These are phyloP conservation scores for Jacaranda mimosifolia DNA, from an alignment of 257 asterid species.

Conservation along the genomic window DNA sequence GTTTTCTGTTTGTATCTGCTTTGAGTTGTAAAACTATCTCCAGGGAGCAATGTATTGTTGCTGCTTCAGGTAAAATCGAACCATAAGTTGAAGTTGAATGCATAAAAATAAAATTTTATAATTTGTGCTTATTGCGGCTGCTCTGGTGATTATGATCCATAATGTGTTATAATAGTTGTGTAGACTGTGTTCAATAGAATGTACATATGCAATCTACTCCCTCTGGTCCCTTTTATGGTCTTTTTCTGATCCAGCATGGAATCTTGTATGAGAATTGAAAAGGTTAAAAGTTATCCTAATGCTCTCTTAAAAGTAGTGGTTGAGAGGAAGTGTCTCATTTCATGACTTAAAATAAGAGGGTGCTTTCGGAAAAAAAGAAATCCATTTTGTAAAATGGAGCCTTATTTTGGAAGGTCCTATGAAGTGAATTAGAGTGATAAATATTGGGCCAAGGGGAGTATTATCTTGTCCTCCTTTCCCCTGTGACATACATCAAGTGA, in stretches of 20 bases:
- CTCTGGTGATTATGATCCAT: not conserved
- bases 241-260: not conserved
- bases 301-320: too few species aligned
- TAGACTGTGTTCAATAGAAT: too few species aligned
- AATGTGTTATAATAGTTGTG: not conserved
- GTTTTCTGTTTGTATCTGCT: too few species aligned
- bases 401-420: not conserved
- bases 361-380: not conserved
- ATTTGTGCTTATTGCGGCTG: not conserved
- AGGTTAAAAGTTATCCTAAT: too few species aligned
- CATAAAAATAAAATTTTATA: not conserved
- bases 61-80: not conserved
- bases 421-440: not conserved
- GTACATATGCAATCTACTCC: not conserved
- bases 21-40: too few species aligned
- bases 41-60: too few species aligned
- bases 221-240: not conserved
- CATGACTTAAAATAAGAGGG: not conserved
- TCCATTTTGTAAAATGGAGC: not conserved
- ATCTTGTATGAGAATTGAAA: too few species aligned
- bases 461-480: not conserved
- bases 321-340: not conserved
- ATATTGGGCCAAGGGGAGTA: not conserved
- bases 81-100: not conserved
- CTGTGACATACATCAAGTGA: not conserved